Percentiles rank a stretch among this genome's conserved stretches.
Conservation (phyloP, 352 stramenopile genomes). For the Sclerospora graminicola region DNA sequence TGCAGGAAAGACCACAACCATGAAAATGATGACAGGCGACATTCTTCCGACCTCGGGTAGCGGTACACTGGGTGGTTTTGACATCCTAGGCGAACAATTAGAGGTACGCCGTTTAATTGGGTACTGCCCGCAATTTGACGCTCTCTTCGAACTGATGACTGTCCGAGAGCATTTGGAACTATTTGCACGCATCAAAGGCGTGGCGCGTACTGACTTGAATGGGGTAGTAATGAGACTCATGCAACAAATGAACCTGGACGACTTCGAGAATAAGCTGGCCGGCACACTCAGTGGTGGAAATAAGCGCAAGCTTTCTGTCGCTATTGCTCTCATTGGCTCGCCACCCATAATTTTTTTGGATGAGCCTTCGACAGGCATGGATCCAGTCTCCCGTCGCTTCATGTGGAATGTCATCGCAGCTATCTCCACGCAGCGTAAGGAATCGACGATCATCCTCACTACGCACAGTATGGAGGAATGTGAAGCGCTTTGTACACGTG, state of each 20-base stretch:
- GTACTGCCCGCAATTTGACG: slow-evolving; percentile 91
- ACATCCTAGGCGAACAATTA: slow-evolving; percentile 64
- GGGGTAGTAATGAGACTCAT: slow-evolving; percentile 68
- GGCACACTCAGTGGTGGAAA: slow-evolving; percentile 87
- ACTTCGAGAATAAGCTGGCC: slow-evolving; percentile 43
- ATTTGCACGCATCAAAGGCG: slow-evolving; percentile 85
- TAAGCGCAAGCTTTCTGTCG: slow-evolving; percentile 97
- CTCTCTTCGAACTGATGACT: slow-evolving; percentile 68
- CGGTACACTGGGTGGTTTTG: slow-evolving; percentile 51
- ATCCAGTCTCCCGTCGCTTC: slow-evolving; percentile 89
- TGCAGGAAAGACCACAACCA: slow-evolving; percentile 92
- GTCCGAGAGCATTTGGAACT: slow-evolving; percentile 82
- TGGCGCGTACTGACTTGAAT: slow-evolving; percentile 27
- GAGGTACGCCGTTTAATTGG: slow-evolving; percentile 73
- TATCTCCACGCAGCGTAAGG: slow-evolving; percentile 49
- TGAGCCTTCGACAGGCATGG: slow-evolving; percentile 84
- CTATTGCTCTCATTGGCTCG: slow-evolving; percentile 93
- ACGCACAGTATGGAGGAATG: slow-evolving; percentile 96
- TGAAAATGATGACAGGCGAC: slow-evolving; percentile 93
- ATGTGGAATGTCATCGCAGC: slow-evolving; percentile 90
- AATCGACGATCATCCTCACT: slow-evolving; percentile 84
- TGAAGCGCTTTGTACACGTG: slow-evolving; percentile 89
- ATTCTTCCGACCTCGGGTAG: slow-evolving; percentile 43
- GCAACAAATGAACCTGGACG: slow-evolving; percentile 52
- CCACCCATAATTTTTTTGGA: slow-evolving; percentile 32